phyloP scores from a whole-genome alignment of 2,329 filamentous ascomycete species.

The Aspergillus sp. region DNA sequence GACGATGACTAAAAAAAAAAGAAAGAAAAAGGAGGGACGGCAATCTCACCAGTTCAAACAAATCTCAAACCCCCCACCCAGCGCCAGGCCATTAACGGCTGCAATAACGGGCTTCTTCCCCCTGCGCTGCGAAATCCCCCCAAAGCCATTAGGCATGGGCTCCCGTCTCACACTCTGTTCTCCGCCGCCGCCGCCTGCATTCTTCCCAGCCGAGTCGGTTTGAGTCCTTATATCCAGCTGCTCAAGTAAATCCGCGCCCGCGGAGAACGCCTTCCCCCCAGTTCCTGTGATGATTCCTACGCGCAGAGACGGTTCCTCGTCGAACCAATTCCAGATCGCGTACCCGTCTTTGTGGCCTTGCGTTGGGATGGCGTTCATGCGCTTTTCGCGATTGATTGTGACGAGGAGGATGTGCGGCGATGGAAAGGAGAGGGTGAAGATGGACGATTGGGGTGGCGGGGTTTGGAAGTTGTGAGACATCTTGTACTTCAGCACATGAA shows the following conservation, averaged over 20 bases:
- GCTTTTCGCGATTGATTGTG: constrained; percentile 41
- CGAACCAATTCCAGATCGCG: constrained; percentile 42
- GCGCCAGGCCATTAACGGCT: constrained; percentile 74
- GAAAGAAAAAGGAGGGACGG: background rate
- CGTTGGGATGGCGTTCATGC: constrained; percentile 42
- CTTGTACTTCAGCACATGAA: background rate
- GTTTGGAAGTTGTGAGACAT: background rate
- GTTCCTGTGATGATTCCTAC: constrained; percentile 44
- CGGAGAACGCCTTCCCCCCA: constrained; percentile 46
- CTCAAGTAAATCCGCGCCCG: constrained; percentile 48
- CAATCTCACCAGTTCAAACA: constrained; percentile 75
- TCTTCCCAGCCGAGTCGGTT: background rate
- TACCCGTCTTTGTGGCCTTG: constrained; percentile 42
- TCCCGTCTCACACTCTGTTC: constrained; percentile 26
- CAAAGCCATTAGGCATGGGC: constrained; percentile 47
- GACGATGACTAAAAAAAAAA: background rate
- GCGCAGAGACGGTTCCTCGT: constrained; percentile 40
- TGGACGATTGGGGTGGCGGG: background rate
- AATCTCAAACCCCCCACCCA: constrained; percentile 78
- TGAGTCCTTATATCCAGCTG: constrained; percentile 22
- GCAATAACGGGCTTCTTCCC: constrained; percentile 74
- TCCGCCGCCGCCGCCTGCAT: constrained; percentile 10
- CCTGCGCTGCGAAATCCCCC: constrained; percentile 54
- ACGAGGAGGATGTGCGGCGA: constrained; percentile 43
- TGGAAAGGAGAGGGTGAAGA: constrained; percentile 35